A percentile compares a stretch with the other conserved stretches of the same genome.
Evolutionary conservation across 305 asterid genomes (phyloP).

Genomic region (Fraxinus greggii): DNA sequence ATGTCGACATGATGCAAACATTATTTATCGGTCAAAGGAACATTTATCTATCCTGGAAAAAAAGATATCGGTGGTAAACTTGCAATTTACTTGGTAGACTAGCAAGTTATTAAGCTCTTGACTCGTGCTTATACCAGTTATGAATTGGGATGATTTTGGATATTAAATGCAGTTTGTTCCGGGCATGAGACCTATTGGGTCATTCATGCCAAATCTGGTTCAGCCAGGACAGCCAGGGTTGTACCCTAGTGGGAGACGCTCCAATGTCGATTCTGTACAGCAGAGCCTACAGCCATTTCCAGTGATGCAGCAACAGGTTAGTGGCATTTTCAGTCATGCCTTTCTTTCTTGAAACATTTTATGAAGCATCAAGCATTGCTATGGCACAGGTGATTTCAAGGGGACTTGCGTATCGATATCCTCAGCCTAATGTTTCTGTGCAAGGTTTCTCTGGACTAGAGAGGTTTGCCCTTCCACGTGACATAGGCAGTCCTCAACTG

Average conservation of each 20-base stretch:
- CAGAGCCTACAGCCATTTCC: constrained; percentile 33
- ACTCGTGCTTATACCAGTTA: neutral
- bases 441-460: constrained; percentile 34
- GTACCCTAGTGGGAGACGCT: constrained; percentile 32
- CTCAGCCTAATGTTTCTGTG: constrained; percentile 34
- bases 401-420: constrained; percentile 37
- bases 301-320: constrained; percentile 42
- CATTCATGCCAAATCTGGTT: constrained; percentile 37
- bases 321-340: neutral
- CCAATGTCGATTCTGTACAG: constrained; percentile 23
- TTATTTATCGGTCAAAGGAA: neutral
- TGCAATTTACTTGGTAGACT: neutral
- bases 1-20: neutral
- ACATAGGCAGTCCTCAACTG: constrained; percentile 35
- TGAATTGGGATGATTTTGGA: constrained; percentile 34
- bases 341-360: neutral
- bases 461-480: constrained; percentile 37
- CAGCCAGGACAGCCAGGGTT: constrained; percentile 34
- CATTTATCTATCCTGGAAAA: neutral
- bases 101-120: neutral
- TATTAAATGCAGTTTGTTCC: constrained; percentile 40
- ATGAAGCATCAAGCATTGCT: neutral
- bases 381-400: constrained; percentile 41
- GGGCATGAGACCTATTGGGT: constrained; percentile 34
- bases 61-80: neutral